Conservation (phyloP, 2,329 filamentous ascomycete species). For the Teratosphaeriaceae sp. region DNA sequence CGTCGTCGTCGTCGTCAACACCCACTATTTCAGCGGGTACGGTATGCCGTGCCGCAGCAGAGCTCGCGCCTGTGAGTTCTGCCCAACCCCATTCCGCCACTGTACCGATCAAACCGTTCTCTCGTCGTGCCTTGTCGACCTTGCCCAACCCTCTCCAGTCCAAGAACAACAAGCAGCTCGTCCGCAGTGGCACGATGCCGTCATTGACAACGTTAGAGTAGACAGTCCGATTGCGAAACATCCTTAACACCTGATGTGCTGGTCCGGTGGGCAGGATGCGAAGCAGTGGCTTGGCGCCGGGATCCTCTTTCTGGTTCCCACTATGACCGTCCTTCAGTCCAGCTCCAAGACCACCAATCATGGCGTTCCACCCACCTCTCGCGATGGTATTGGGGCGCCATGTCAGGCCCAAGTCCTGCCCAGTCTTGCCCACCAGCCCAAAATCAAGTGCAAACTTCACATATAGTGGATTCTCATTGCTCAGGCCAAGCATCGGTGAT, state of each 20-base stretch:
- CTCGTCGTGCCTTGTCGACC: slow-evolving; percentile 88
- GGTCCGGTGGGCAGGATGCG: slow-evolving; percentile 87
- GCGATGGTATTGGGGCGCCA: slow-evolving; percentile 87
- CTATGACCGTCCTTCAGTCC: slow-evolving; percentile 45
- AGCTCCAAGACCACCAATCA: slow-evolving; percentile 73
- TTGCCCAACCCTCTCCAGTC: slow-evolving; percentile 93
- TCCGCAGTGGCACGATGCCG: slow-evolving; percentile 89
- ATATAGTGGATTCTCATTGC: slow-evolving; percentile 96
- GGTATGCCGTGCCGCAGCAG: slow-evolving; percentile 45
- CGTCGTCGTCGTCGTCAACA: slow-evolving; percentile 22
- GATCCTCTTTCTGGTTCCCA: slow-evolving; percentile 49
- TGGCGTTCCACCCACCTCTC: slow-evolving; percentile 78
- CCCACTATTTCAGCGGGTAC: slow-evolving; percentile 14
- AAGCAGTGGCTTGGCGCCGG: slow-evolving; percentile 80
- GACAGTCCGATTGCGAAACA: slow-evolving; percentile 83
- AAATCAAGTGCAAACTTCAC: slow-evolving; percentile 96
- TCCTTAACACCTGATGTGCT: slow-evolving; percentile 76
- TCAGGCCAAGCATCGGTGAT: slow-evolving; percentile 81
- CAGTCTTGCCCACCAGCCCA: slow-evolving; percentile 89
- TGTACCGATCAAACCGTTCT: slow-evolving; percentile 87
- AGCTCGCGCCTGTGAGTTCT: slow-evolving; percentile 69
- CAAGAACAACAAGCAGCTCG: slow-evolving; percentile 90
- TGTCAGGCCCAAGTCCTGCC: slow-evolving; percentile 87
- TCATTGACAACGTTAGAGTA: slow-evolving; percentile 98
- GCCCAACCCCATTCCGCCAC: slow-evolving; percentile 93